Evolutionary conservation across 2,329 filamentous ascomycete genomes (phyloP), one percentile per base, ranked within the genome.

Genomic region (Camptophora hylomeconis): DNA sequence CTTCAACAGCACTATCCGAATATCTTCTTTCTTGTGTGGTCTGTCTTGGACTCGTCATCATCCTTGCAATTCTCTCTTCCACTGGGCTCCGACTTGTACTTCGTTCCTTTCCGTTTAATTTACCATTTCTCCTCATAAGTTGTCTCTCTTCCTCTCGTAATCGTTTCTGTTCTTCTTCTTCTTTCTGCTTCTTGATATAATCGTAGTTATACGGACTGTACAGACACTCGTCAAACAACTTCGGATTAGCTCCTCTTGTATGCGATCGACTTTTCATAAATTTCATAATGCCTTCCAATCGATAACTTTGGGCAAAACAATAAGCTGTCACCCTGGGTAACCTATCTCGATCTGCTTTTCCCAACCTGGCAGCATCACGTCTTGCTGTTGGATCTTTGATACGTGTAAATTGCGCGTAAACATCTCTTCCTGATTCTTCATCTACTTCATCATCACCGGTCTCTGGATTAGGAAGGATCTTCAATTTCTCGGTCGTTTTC

Each of bases 321-420:
- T 95, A 98, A 20, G 89, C 89, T 20, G 89, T 95, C 9, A 98
- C 89, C 38, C 89, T 68, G 4, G 89, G 89, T 32, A 98, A 58
- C 39, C 77, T 70, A 39, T 83, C 79, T 32, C 89, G 71, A 52
- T 98, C 89, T 20, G 87, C 86, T 54, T 95, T 98, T 20, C 89
- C 89, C 21, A 98, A 57, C 32, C 86, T 67, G 16, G 89, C 89
- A 10, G 89, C 89, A 63, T 95, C 87, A 46, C 89, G 72, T 37
- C 89, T 67, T 6, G 89, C 89, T 1, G 79, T 93, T 1, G 87
- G 86, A 49, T 98, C 89, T 54, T 95, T 95, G 58, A 98, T 98
- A 24, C 89, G 72, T 6, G 87, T 93, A 53, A 94, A 95, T 53
- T 98, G 89, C 15, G 86, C 87, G 58, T 98, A 98, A 17, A 98